Conservation (phyloP, 169 alveolate species). For the Plasmodium ovale region DNA sequence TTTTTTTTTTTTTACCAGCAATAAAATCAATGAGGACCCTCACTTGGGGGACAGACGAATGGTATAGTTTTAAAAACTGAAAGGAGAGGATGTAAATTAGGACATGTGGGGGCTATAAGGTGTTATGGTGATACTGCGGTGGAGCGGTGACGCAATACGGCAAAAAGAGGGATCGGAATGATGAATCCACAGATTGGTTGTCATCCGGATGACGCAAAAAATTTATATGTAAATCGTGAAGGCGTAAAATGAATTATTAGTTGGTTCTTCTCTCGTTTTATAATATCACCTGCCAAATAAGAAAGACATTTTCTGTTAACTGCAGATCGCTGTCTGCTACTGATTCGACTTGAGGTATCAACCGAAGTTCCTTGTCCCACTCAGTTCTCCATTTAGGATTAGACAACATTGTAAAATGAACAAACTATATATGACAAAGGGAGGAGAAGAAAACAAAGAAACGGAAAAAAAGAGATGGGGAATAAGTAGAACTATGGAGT, state of each 20-base stretch:
- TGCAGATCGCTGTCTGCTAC: conserved; percentile 43
- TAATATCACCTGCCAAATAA: conserved; percentile 68
- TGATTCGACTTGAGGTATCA: conserved; percentile 65
- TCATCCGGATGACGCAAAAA: too few relatives aligned
- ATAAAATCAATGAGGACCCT: conserved; percentile 65
- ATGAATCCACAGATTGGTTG: too few relatives aligned
- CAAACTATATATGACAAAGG: background rate
- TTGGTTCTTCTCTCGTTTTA: background rate
- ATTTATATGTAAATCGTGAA: background rate
- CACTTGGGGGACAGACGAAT: conserved; percentile 60
- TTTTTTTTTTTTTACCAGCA: conserved; percentile 54
- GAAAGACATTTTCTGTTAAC: conserved; percentile 73
- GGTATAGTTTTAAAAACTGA: conserved; percentile 74
- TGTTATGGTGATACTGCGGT: too few relatives aligned
- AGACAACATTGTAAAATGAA: conserved; percentile 25
- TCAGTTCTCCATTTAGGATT: conserved; percentile 50
- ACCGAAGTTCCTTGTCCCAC: conserved; percentile 76
- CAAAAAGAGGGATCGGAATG: background rate
- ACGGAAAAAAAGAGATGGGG: background rate
- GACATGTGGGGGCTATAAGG: background rate
- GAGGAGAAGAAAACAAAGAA: background rate
- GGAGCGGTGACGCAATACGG: background rate
- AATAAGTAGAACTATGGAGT: background rate
- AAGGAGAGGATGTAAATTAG: background rate
- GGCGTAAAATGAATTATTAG: background rate